Percentiles rank a stretch among this genome's conserved stretches.
Evolutionary conservation across 163 green algal genomes (phyloP).

Genomic region (Coccomyxa subellipsoidea): DNA sequence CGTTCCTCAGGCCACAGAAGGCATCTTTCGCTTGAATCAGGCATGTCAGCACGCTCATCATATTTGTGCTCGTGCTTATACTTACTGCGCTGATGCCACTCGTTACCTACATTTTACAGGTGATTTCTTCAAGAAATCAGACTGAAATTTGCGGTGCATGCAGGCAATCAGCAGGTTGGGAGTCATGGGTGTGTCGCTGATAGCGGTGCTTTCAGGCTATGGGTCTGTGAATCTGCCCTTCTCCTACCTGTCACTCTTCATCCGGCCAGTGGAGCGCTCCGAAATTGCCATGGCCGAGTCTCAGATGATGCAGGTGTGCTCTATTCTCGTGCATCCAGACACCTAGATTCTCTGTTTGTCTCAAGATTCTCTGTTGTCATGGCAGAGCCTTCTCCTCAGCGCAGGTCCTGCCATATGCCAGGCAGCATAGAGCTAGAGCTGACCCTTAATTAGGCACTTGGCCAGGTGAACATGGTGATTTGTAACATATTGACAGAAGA

Average conservation of each 20-base stretch:
- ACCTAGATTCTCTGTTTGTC: background rate
- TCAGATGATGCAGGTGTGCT: constrained; percentile 50
- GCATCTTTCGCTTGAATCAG: constrained; percentile 49
- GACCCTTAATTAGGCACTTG: too few relatives aligned
- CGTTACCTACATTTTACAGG: background rate
- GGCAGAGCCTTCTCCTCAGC: too few relatives aligned
- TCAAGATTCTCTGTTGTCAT: background rate
- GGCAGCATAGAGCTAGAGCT: too few relatives aligned
- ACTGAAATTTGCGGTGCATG: too few relatives aligned
- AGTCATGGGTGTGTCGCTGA: constrained; percentile 86
- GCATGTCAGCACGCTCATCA: background rate
- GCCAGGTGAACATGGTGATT: too few relatives aligned
- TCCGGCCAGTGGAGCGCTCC: constrained; percentile 67
- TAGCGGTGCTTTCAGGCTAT: constrained; percentile 90
- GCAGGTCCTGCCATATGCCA: too few relatives aligned
- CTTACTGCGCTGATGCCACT: background rate
- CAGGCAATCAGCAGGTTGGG: constrained; percentile 81
- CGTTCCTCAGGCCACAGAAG: constrained; percentile 34
- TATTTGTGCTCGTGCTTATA: too few relatives aligned
- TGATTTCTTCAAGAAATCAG: background rate
- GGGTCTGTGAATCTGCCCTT: constrained; percentile 88
- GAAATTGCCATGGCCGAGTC: constrained; percentile 53
- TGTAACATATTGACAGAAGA: too few relatives aligned
- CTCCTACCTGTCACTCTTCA: constrained; percentile 88
- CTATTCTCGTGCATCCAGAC: background rate